phyloP scores from a whole-genome alignment of 768 basidiomycete species.

The Grammothele lineata region DNA sequence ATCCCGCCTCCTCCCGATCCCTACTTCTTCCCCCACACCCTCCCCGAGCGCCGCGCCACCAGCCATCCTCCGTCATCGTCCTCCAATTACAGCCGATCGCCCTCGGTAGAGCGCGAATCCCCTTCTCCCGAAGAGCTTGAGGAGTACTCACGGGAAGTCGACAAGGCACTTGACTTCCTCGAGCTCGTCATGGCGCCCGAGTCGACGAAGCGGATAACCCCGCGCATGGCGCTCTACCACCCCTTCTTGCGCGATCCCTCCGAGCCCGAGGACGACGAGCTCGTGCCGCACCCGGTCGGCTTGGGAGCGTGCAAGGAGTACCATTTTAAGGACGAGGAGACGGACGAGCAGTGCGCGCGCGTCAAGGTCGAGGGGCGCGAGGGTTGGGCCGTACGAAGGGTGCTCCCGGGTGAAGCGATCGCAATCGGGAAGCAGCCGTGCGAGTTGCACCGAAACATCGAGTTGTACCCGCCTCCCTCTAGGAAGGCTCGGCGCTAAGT shows the following conservation, averaged over 20 bases:
- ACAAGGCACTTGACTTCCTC: conserved; percentile 70
- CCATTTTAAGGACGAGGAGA: conserved; percentile 55
- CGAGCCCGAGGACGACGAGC: conserved; percentile 53
- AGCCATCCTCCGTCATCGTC: conserved; percentile 29
- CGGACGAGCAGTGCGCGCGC: conserved; percentile 49
- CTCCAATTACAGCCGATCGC: conserved; percentile 27
- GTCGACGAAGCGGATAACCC: conserved; percentile 72
- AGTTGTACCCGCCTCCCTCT: too few species aligned
- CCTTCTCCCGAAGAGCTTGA: conserved; percentile 30
- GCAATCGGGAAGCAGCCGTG: conserved; percentile 31
- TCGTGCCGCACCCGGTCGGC: conserved; percentile 65
- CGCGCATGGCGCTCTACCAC: conserved; percentile 72
- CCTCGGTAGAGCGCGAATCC: conserved; percentile 20
- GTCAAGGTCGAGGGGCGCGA: conserved; percentile 34
- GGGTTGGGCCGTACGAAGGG: conserved; percentile 15
- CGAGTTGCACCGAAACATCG: conserved; percentile 28
- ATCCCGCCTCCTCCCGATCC: conserved; percentile 47
- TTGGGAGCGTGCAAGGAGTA: conserved; percentile 60
- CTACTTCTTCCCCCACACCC: conserved; percentile 50
- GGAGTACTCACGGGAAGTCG: conserved; percentile 51
- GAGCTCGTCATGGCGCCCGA: conserved; percentile 73
- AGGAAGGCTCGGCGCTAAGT: too few species aligned
- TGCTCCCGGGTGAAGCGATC: conserved; percentile 28
- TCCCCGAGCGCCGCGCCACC: conserved; percentile 7
- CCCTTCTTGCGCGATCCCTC: conserved; percentile 60